A percentile compares a stretch with the other conserved stretches of the same genome.
phyloP scores from a whole-genome alignment of 2,329 filamentous ascomycete genomes.

The Parastagonospora nodorum region DNA sequence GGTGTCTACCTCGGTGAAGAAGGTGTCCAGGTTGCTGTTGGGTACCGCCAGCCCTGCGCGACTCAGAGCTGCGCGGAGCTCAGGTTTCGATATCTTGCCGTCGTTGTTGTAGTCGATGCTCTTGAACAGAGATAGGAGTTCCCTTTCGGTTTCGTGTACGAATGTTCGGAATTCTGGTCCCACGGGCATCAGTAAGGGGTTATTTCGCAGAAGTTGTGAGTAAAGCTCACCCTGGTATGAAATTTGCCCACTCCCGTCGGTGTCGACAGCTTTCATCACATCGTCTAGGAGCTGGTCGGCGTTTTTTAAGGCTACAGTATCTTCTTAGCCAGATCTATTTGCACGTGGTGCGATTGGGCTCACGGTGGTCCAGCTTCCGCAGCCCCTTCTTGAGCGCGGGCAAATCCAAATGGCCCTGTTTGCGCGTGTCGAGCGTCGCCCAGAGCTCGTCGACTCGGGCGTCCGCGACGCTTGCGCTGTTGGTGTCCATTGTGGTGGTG shows the following conservation, averaged over 20 bases:
- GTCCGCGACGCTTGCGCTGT: slow-evolving; percentile 79
- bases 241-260: slow-evolving; percentile 85
- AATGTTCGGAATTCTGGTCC: slow-evolving; percentile 82
- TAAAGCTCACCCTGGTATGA: slow-evolving; percentile 74
- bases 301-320: slow-evolving; percentile 75
- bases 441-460: slow-evolving; percentile 83
- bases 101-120: slow-evolving; percentile 85
- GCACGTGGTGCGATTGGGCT: slow-evolving; percentile 39
- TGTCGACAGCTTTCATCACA: slow-evolving; percentile 82
- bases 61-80: slow-evolving; percentile 79
- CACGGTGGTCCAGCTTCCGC: slow-evolving; percentile 89
- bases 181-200: slow-evolving; percentile 18
- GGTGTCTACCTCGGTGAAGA: slow-evolving; percentile 87
- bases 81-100: slow-evolving; percentile 83
- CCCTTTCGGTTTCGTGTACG: slow-evolving; percentile 82
- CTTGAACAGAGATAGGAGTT: slow-evolving; percentile 81
- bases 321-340: slow-evolving; percentile 23
- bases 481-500: slow-evolving; percentile 66
- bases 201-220: neutral
- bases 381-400: slow-evolving; percentile 84
- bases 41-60: slow-evolving; percentile 79
- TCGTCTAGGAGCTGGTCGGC: slow-evolving; percentile 82
- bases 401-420: slow-evolving; percentile 80
- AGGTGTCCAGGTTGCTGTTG: slow-evolving; percentile 75
- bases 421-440: slow-evolving; percentile 77